These are phyloP conservation scores for Austroboletus eburneus DNA, from an alignment of 768 basidiomycete genomes.

Conservation along the genomic window DNA sequence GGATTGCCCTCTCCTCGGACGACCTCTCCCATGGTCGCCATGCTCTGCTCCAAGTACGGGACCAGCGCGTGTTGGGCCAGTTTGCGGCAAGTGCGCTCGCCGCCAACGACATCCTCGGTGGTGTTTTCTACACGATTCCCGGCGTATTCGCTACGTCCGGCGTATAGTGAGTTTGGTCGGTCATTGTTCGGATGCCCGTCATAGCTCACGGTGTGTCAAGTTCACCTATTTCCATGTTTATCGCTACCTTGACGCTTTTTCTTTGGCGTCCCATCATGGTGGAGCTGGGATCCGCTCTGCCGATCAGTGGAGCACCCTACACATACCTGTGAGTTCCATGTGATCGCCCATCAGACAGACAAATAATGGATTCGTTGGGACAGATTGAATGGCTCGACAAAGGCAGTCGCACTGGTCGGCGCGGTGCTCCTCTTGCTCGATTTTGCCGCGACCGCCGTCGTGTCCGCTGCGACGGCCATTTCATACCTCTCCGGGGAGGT, in stretches of 20 bases:
- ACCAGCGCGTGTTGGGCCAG: conserved; percentile 50
- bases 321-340: conserved; percentile 51
- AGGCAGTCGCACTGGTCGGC: conserved; percentile 58
- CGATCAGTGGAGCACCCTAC: conserved; percentile 68
- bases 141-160: conserved; percentile 56
- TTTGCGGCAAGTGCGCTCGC: conserved; percentile 63
- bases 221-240: conserved; percentile 64
- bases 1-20: conserved; percentile 41
- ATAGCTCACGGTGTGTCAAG: conserved; percentile 28
- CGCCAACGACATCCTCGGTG: conserved; percentile 63
- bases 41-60: conserved; percentile 27
- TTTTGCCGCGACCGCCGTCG: conserved; percentile 62
- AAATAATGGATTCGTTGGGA: not conserved
- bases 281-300: conserved; percentile 65
- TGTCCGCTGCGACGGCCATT: conserved; percentile 70
- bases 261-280: conserved; percentile 75
- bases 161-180: conserved; percentile 53
- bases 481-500: conserved; percentile 66
- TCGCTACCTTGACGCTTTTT: conserved; percentile 59
- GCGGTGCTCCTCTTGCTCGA: conserved; percentile 69
- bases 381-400: conserved; percentile 61
- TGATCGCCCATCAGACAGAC: not conserved
- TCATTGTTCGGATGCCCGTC: not conserved
- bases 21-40: conserved; percentile 37
- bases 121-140: conserved; percentile 68